Evolutionary conservation across 202 grass and related monocot genomes (phyloP).

Genomic region (Panicum hallii): DNA sequence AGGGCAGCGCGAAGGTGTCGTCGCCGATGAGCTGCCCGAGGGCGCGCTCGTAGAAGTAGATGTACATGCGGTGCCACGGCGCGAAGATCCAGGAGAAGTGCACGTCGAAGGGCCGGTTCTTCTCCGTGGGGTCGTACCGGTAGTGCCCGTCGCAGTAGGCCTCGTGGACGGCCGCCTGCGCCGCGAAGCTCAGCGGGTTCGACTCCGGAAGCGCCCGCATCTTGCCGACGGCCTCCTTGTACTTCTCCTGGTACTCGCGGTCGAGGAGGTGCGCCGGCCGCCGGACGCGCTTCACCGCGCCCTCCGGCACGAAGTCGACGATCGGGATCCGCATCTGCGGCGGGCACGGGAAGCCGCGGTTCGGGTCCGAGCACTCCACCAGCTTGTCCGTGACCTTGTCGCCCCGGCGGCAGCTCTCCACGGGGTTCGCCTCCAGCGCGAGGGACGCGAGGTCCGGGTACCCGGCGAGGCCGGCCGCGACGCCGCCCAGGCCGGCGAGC

Average conservation of each 20-base stretch:
- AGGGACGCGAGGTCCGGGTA: background rate
- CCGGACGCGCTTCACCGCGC: background rate
- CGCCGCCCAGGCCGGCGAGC: slow-evolving; percentile 32
- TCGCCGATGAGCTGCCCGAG: slow-evolving; percentile 56
- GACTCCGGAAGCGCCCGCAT: slow-evolving; percentile 23
- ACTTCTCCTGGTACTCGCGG: slow-evolving; percentile 8
- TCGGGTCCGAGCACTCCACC: background rate
- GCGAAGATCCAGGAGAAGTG: background rate
- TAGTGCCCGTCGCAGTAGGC: slow-evolving; percentile 23
- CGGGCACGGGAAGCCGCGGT: background rate
- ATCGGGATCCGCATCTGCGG: background rate
- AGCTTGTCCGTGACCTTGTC: background rate
- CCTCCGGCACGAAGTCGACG: background rate
- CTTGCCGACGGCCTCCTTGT: background rate
- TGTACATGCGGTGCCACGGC: slow-evolving; percentile 48
- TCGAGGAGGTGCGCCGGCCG: slow-evolving; percentile 37
- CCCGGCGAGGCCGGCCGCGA: background rate
- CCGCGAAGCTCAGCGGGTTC: slow-evolving; percentile 51
- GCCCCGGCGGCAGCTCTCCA: background rate
- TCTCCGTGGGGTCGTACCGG: background rate
- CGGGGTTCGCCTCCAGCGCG: background rate
- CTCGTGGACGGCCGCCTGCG: slow-evolving; percentile 35
- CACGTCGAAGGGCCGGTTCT: background rate
- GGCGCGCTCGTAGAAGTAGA: slow-evolving; percentile 63
- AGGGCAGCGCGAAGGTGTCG: slow-evolving; percentile 58